A percentile compares a stretch with the other conserved stretches of the same genome.
Conservation (phyloP, 208 protist genomes). For the Trypanosoma melophagium region DNA sequence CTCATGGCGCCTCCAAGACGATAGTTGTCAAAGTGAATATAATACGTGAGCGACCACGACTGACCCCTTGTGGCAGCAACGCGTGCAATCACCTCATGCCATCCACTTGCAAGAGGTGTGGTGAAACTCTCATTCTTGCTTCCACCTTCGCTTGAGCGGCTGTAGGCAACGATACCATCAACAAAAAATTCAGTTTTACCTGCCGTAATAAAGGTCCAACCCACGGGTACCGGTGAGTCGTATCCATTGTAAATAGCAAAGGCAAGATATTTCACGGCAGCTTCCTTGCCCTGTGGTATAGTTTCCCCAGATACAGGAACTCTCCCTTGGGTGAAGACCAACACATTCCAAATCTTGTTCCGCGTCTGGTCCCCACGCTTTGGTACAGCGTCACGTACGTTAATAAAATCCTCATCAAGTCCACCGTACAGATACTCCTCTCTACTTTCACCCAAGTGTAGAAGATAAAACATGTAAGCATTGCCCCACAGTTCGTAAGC, state of each 20-base stretch:
- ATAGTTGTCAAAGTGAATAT: constrained; percentile 11
- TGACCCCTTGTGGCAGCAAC: constrained; percentile 10
- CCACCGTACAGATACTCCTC: constrained; percentile 14
- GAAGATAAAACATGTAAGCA: constrained; percentile 2
- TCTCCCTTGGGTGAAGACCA: constrained; percentile 1
- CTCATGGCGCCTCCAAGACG: neutral
- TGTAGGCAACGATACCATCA: constrained; percentile 6
- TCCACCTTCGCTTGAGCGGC: neutral
- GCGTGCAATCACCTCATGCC: constrained; percentile 15
- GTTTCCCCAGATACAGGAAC: constrained; percentile 5
- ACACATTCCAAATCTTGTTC: constrained; percentile 2
- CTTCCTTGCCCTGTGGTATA: constrained; percentile 10
- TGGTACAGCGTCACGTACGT: constrained; percentile 2
- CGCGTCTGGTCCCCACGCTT: neutral
- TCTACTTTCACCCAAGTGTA: constrained; percentile 1
- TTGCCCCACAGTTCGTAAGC: constrained; percentile 11
- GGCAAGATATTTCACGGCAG: constrained; percentile 21
- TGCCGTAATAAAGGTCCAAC: constrained; percentile 15
- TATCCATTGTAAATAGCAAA: constrained; percentile 18
- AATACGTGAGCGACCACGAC: constrained; percentile 12
- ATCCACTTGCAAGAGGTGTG: constrained; percentile 8
- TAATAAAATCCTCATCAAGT: constrained; percentile 15
- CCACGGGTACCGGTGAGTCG: neutral
- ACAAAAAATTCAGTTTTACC: constrained; percentile 20
- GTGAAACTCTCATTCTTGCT: constrained; percentile 8